Percentiles rank a stretch among this genome's conserved stretches.
These are phyloP conservation scores for Fusarium metavorans DNA, from an alignment of 2,329 filamentous ascomycete species.

Conservation along the genomic window DNA sequence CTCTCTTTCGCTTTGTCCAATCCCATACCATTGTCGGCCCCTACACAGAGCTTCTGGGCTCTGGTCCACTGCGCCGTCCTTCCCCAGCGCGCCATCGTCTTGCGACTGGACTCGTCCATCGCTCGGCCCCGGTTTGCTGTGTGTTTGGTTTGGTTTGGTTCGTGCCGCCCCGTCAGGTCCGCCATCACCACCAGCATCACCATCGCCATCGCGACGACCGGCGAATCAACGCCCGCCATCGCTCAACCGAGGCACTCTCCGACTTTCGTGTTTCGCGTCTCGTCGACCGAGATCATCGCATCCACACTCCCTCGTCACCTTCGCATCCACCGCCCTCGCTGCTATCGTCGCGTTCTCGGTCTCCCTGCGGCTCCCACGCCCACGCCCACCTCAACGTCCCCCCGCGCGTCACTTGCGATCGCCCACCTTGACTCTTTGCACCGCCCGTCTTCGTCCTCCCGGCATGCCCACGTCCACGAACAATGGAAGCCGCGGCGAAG, in stretches of 20 bases:
- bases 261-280: conserved; percentile 13
- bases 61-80: conserved; percentile 40
- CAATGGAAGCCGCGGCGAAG: conserved; percentile 71
- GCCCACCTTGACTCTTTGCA: conserved; percentile 38
- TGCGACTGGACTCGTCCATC: conserved; percentile 7
- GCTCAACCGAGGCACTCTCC: not conserved
- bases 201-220: conserved; percentile 33
- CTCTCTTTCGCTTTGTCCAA: conserved; percentile 30
- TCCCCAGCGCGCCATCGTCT: conserved; percentile 24
- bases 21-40: conserved; percentile 8
- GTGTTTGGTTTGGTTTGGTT: conserved; percentile 18
- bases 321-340: conserved; percentile 3
- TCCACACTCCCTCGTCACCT: not conserved
- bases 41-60: conserved; percentile 38
- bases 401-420: conserved; percentile 40
- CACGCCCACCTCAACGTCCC: not conserved
- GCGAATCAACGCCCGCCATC: conserved; percentile 19
- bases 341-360: conserved; percentile 36
- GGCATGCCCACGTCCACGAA: conserved; percentile 56
- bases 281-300: conserved; percentile 2
- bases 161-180: conserved; percentile 34
- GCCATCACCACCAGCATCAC: conserved; percentile 24
- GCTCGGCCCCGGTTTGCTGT: conserved; percentile 27
- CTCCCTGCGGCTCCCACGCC: conserved; percentile 29
- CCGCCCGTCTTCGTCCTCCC: conserved; percentile 44